phyloP scores from a whole-genome alignment of 2,329 filamentous ascomycete species.

The Purpureocillium lavendulum region DNA sequence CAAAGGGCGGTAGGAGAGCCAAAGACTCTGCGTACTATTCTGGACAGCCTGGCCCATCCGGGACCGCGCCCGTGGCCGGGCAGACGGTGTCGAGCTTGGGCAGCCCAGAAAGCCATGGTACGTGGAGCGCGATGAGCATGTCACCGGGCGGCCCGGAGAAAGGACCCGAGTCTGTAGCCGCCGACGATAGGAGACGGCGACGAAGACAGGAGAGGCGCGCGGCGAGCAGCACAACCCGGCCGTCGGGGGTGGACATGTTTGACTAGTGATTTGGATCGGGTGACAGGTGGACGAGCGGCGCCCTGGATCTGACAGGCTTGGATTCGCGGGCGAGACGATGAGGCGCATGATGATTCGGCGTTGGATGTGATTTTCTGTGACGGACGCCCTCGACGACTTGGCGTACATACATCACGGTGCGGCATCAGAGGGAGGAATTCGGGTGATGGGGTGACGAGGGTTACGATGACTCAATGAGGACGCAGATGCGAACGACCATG shows the following conservation, averaged over 20 bases:
- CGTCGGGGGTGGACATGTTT: constrained; percentile 27
- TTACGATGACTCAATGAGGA: too few species aligned
- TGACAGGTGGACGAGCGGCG: too few species aligned
- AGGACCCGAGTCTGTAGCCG: constrained; percentile 23
- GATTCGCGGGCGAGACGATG: too few species aligned
- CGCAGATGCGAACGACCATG: too few species aligned
- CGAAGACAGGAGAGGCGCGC: constrained; percentile 46
- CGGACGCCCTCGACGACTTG: too few species aligned
- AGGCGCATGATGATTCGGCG: too few species aligned
- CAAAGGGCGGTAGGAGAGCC: constrained; percentile 35
- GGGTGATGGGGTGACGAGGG: too few species aligned
- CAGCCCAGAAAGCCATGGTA: constrained; percentile 41
- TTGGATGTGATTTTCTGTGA: too few species aligned
- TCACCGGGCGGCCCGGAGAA: constrained; percentile 32
- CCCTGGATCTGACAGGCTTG: too few species aligned
- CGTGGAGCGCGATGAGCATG: constrained; percentile 45
- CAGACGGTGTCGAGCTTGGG: constrained; percentile 38
- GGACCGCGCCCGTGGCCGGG: constrained; percentile 26
- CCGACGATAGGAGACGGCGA: constrained; percentile 45
- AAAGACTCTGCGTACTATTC: constrained; percentile 59
- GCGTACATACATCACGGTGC: too few species aligned
- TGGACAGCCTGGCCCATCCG: constrained; percentile 37
- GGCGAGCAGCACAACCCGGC: constrained; percentile 25
- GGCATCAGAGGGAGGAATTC: too few species aligned
- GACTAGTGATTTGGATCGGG: constrained; percentile 14